Conservation (phyloP, 2,329 filamentous ascomycete species). For the Pyrenochaeta sp. region DNA sequence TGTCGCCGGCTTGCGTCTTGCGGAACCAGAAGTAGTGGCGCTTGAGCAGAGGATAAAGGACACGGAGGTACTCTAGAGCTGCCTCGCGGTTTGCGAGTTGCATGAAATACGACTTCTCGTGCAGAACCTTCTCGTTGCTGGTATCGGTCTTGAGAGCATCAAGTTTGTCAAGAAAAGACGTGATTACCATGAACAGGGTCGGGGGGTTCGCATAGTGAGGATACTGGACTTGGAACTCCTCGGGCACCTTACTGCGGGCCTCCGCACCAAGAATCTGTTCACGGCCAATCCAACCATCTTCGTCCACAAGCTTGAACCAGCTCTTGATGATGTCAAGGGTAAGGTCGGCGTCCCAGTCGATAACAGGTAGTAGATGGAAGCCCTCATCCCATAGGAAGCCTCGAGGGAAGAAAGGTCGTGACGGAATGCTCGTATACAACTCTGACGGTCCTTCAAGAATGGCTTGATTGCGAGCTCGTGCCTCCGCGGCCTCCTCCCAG, state of each 20-base stretch:
- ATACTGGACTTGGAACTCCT: conserved; percentile 93
- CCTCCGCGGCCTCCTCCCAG: conserved; percentile 89
- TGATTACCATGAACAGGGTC: conserved; percentile 88
- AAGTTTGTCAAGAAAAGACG: conserved; percentile 82
- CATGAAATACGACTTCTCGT: conserved; percentile 61
- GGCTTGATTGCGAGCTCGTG: conserved; percentile 72
- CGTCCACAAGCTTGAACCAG: conserved; percentile 96
- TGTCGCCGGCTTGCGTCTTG: conserved; percentile 86
- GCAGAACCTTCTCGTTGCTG: conserved; percentile 43
- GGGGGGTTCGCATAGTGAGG: conserved; percentile 98
- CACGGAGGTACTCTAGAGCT: conserved; percentile 73
- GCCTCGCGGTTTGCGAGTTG: conserved; percentile 73
- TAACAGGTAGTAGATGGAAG: conserved; percentile 88
- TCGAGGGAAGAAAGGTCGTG: conserved; percentile 92
- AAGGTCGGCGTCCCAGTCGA: conserved; percentile 93
- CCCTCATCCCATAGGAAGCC: conserved; percentile 99
- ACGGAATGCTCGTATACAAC: conserved; percentile 90
- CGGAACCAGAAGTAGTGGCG: conserved; percentile 96
- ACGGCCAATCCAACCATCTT: conserved; percentile 95
- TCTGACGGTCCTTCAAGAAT: conserved; percentile 82
- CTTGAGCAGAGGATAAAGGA: conserved; percentile 85
- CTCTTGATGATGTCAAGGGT: conserved; percentile 84
- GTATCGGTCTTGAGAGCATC: conserved; percentile 53
- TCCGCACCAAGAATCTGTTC: conserved; percentile 94
- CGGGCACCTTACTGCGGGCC: conserved; percentile 91